Evolutionary conservation across 192 early-diverging fungal species (phyloP), one percentile per base, ranked within the genome.

Genomic region (Coemansia sp.): DNA sequence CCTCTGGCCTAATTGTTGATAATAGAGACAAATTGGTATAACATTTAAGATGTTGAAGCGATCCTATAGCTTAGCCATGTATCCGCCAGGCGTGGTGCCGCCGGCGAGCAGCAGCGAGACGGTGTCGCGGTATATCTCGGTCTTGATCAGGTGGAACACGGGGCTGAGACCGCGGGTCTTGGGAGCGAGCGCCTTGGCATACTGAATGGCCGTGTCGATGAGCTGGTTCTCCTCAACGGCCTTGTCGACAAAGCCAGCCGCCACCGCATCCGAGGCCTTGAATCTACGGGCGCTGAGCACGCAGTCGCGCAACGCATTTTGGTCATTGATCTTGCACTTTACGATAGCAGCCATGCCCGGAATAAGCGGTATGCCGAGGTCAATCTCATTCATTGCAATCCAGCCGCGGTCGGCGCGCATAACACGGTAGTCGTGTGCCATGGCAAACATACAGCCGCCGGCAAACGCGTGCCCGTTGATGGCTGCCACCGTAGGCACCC

Each of bases 391-490:
- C 90, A 91, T 91, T 29, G 87, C 90, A 35, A 93, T 84, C 67
- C 81, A 93, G 6, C 91, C 91, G 39, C 87, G 85, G 67, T 93
- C 90, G 22, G 83, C 78, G 1, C 90, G 78, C 91, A 93, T 91
- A 4, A 91, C 87, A 20, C 91, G 86, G 70, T 89, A 89, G 62
- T 93, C 91, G 61, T 82, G 79, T 6, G 82, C 84, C 57, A 86
- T 29, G 11, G 77, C 72, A 42, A 85, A 79, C 77, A 84, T 85
- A 71, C 86, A 91, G 14, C 91, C 91, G 59, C 91, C 91, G n/a
- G 91, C 91, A 80, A 93, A 93, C 17, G 91, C 88, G 46, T 93
- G 91, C 3, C 91, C 91, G 60, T 93, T 93, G 24, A 93, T 70
- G 9, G 90, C 90, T 4, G 91, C 91, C 27, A 93, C 81, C 0